These are phyloP conservation scores for Salicornia ramosissima DNA, from an alignment of 148 eudicot genomes.

Conservation along the genomic window DNA sequence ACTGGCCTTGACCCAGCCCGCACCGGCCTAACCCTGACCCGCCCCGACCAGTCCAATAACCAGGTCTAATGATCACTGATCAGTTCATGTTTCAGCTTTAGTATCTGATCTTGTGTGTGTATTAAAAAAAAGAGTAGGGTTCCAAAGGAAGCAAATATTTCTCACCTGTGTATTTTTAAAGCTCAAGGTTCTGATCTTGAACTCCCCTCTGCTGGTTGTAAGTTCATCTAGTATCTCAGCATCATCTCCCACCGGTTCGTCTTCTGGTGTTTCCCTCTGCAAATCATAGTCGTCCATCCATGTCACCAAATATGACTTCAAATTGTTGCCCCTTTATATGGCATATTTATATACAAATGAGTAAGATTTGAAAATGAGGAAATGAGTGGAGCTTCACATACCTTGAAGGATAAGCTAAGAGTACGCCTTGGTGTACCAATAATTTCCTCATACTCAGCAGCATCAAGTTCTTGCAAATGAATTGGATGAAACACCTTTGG, in stretches of 20 bases:
- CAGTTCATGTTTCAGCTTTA: neutral
- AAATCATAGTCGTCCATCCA: neutral
- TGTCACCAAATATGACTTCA: neutral
- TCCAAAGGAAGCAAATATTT: neutral
- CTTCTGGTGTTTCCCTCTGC: conserved; percentile 30
- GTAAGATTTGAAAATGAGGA: neutral
- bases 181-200: conserved; percentile 41
- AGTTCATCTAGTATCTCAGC: conserved; percentile 48
- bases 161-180: conserved; percentile 35
- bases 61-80: conserved; percentile 3
- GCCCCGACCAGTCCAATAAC: no score
- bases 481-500: conserved; percentile 54
- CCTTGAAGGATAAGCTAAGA: conserved; percentile 35
- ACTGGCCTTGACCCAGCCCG: no score
- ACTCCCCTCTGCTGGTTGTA: conserved; percentile 59
- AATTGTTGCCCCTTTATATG: neutral
- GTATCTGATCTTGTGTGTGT: no score
- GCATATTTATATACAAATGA: neutral
- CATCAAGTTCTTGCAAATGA: conserved; percentile 63
- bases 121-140: neutral
- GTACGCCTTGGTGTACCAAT: conserved; percentile 36
- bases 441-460: conserved; percentile 76
- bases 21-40: no score
- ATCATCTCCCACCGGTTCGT: conserved; percentile 26
- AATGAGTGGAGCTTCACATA: conserved; percentile 1